Percentiles rank a stretch among this genome's conserved stretches.
These are phyloP conservation scores for Psilocybe mexicana DNA, from an alignment of 1,284 basidiomycete genomes.

Conservation along the genomic window DNA sequence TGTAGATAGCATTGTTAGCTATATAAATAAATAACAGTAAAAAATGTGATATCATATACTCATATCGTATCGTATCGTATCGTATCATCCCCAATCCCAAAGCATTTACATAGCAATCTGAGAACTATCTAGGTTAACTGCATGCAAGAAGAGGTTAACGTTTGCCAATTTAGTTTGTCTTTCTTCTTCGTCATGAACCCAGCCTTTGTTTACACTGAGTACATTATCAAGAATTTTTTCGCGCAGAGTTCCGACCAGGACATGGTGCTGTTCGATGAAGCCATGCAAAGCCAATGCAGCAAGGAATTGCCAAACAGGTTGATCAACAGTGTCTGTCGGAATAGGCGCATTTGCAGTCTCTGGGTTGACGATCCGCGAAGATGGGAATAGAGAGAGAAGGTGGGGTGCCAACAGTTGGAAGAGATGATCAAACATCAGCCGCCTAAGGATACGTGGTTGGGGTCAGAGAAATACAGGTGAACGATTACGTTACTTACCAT, in stretches of 20 bases:
- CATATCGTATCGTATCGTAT: slow-evolving; percentile 10
- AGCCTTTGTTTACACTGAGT: slow-evolving; percentile 73
- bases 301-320: slow-evolving; percentile 91
- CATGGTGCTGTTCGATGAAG: slow-evolving; percentile 80
- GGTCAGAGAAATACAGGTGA: not conserved
- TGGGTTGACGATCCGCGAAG: slow-evolving; percentile 64
- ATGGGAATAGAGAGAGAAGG: slow-evolving; percentile 86
- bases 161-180: slow-evolving; percentile 71
- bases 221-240: slow-evolving; percentile 94
- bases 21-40: slow-evolving; percentile 8
- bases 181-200: slow-evolving; percentile 69
- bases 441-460: slow-evolving; percentile 49
- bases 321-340: slow-evolving; percentile 74
- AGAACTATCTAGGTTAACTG: slow-evolving; percentile 82
- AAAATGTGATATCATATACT: slow-evolving; percentile 19
- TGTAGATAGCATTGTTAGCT: not conserved
- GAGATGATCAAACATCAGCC: slow-evolving; percentile 82
- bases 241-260: slow-evolving; percentile 83
- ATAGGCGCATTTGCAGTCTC: slow-evolving; percentile 26
- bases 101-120: slow-evolving; percentile 65
- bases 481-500: slow-evolving; percentile 58
- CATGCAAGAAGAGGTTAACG: slow-evolving; percentile 85
- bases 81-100: slow-evolving; percentile 7
- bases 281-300: slow-evolving; percentile 89
- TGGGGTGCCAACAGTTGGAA: slow-evolving; percentile 79